Conservation (phyloP, 1,284 basidiomycete species). For the Apiotrichum laibachii region DNA sequence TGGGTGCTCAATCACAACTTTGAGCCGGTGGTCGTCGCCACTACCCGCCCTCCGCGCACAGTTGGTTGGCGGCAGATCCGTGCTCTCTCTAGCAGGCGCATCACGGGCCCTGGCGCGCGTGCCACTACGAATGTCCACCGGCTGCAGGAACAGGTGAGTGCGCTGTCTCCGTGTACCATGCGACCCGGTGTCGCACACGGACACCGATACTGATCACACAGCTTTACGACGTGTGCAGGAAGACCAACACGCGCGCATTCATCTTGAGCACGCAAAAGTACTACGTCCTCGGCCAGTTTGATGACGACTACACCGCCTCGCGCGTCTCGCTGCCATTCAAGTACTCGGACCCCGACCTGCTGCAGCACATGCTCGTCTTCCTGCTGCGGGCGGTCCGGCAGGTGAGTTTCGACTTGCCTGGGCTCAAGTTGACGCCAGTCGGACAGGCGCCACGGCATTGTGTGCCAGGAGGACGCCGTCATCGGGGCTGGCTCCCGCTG, state of each 20-base stretch:
- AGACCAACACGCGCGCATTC: constrained; percentile 39
- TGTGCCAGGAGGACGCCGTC: too few species aligned
- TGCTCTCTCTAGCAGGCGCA: background rate
- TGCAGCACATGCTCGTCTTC: background rate
- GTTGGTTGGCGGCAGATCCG: constrained; percentile 33
- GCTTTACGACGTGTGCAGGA: constrained; percentile 45
- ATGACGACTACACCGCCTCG: constrained; percentile 33
- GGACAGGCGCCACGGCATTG: too few species aligned
- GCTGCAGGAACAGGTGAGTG: constrained; percentile 42
- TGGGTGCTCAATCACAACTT: constrained; percentile 33
- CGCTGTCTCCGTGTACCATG: too few species aligned
- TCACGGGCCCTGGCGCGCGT: background rate
- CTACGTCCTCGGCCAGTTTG: constrained; percentile 50
- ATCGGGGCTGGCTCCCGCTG: too few species aligned
- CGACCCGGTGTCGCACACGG: too few species aligned
- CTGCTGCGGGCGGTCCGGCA: background rate
- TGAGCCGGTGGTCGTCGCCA: constrained; percentile 35
- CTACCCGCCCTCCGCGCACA: constrained; percentile 40
- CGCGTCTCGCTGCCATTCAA: constrained; percentile 28
- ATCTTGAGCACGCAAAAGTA: constrained; percentile 45
- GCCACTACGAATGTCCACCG: constrained; percentile 7
- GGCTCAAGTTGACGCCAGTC: background rate
- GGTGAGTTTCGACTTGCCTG: background rate
- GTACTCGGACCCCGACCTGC: background rate
- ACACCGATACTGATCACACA: constrained; percentile 5